Evolutionary conservation across 768 basidiomycete species (phyloP), one percentile per base, ranked within the genome.

Genomic region (Royoungia palumana): DNA sequence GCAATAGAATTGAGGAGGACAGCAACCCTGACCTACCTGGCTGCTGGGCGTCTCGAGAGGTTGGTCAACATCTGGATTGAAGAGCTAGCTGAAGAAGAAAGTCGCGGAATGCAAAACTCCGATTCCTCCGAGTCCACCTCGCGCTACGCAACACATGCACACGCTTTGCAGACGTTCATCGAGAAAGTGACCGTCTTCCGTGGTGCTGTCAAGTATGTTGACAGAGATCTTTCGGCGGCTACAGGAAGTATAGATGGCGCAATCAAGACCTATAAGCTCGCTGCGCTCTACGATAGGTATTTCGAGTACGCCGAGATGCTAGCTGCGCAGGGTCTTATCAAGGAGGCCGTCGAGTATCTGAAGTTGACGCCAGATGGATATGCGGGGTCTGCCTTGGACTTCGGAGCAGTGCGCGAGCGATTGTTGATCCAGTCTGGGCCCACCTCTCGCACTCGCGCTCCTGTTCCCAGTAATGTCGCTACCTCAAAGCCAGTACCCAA

Each of bases 161-260:
- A 83, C 22, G 92, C 94, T 3, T 70, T 99, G 35, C 95, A 97
- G 64, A 85, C 87, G 0, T 94, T 98, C 70, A 79, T 98, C 58
- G 96, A 98, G 71, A 98, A 98, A 70, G 94, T 97, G 20, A 85
- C 94, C 2, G 83, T 96, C 35, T 98, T 99, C 80, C 83, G 91
- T 42, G 75, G 80, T 41, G 96, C 95, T 0, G 88, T 89, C 41
- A 75, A 77, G 13, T 94, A 92, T 63, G 73, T 79, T 53, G 91
- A 94, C 59, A 67, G 70, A 14, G 94, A 94, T 53, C 74, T 97
- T 32, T 62, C 67, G 2, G 57, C 66, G 1, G 51, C 68, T 0
- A 62, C 62, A 1, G 72, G 63, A 5, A 70, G 74, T 22, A 74
- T 73, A 5, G 73, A 78, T 38, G 54, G 43, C 11, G 41, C 44